Percentiles rank a stretch among this genome's conserved stretches.
Evolutionary conservation across 768 basidiomycete species (phyloP).

Genomic region (Calocybe cyanea): DNA sequence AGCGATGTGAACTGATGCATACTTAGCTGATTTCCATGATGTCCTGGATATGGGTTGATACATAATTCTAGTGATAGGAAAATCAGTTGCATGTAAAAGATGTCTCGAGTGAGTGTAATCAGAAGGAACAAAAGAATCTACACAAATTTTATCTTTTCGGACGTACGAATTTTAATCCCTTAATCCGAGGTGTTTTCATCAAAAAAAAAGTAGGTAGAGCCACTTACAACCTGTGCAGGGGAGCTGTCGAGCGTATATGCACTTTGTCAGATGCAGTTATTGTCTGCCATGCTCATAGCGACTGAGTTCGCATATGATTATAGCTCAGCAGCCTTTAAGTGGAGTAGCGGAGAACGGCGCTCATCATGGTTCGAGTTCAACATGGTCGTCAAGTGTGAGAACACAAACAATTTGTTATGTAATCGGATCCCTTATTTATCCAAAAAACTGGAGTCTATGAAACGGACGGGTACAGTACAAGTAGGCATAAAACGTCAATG

Average conservation of each 20-base stretch:
- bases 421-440: too few species aligned
- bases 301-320: too few species aligned
- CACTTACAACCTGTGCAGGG: too few species aligned
- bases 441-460: slow-evolving; percentile 15
- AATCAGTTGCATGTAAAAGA: neutral
- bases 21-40: neutral
- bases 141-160: slow-evolving; percentile 36
- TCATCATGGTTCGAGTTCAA: too few species aligned
- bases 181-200: slow-evolving; percentile 31
- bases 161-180: slow-evolving; percentile 25
- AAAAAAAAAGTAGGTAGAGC: slow-evolving; percentile 5
- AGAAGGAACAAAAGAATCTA: slow-evolving; percentile 57
- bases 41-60: neutral
- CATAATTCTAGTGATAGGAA: neutral
- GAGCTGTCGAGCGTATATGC: too few species aligned
- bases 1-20: neutral
- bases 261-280: too few species aligned
- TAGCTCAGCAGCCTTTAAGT: too few species aligned
- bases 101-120: slow-evolving; percentile 17
- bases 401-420: too few species aligned
- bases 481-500: slow-evolving; percentile 4
- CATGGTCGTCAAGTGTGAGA: too few species aligned
- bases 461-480: neutral
- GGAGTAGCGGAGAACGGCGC: too few species aligned
- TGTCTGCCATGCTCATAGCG: too few species aligned